Base-by-base conservation (phyloP, 1,284 basidiomycete genomes). In the Vanrija sp. region DNA sequence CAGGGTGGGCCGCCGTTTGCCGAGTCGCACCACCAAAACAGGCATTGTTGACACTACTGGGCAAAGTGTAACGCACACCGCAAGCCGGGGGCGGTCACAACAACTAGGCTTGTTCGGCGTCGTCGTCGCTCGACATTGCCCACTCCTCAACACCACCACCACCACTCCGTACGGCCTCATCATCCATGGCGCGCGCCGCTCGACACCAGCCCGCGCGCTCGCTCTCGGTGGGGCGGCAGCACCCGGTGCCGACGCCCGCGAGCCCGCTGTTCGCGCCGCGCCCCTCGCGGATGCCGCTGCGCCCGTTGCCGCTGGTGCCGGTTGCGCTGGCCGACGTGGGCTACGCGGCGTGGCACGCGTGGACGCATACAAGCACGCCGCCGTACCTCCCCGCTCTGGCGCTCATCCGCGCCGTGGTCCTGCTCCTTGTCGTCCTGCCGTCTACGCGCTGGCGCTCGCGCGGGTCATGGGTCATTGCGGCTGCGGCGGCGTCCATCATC, bases 291-390 rank as follows among this genome's bases (percentile, higher is more conserved):
- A 43, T 15, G 26, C 21, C 54, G 15, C 49, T 55, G 42, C 55
- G 51, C 29, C 55, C 55, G 25, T 40, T 52, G 28, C 51, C 55
- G 2, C 51, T 57, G 18, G 21, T 57, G 14, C 55, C 55, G 3
- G 14, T 53, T 28, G 51, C 43, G 10, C 26, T 44, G 39, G 55
- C 43, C 6, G 55, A 57, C 51, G 1, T 53, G 5, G 23, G 16
- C 14, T 57, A 57, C 21, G 38, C 55, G 19, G 9, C 42, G 1
- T 38, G 42, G 29, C 43, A 34, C 46, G 12, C 28, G 8, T 38
- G 21, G 3, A 25, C 16, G 23, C 49, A 28, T 6, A 2, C 38
- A n/a, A 14, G 15, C 23, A 25, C 42, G 18, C 19, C 47, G 16
- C 5, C 16, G 21, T 25, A n/a, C 38, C 9, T 26, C 39, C 46